These are phyloP conservation scores for Adansonia digitata DNA, from an alignment of 345 rosid species.

Conservation along the genomic window DNA sequence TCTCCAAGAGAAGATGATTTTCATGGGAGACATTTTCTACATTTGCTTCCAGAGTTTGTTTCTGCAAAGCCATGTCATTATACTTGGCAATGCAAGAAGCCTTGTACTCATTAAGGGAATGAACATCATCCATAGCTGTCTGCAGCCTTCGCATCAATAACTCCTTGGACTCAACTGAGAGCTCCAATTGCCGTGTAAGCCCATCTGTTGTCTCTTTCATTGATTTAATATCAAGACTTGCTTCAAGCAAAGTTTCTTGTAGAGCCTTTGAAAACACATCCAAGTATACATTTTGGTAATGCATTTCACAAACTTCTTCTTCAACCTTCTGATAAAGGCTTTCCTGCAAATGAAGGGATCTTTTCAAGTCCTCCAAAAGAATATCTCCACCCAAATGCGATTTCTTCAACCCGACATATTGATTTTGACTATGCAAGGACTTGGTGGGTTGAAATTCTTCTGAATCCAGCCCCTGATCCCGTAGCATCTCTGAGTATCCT, in stretches of 20 bases:
- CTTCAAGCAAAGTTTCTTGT: slow-evolving; percentile 60
- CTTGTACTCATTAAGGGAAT: slow-evolving; percentile 52
- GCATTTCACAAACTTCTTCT: slow-evolving; percentile 72
- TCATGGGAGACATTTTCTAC: slow-evolving; percentile 48
- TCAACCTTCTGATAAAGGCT: slow-evolving; percentile 74
- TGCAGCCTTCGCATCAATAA: slow-evolving; percentile 60
- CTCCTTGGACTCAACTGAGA: slow-evolving; percentile 56
- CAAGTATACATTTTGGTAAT: slow-evolving; percentile 54
- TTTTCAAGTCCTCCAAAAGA: slow-evolving; percentile 66
- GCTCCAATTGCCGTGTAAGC: slow-evolving; percentile 59
- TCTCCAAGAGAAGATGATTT: slow-evolving; percentile 56
- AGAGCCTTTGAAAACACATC: slow-evolving; percentile 75
- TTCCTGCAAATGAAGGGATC: slow-evolving; percentile 77
- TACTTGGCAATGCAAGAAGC: slow-evolving; percentile 50
- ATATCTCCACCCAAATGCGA: slow-evolving; percentile 59
- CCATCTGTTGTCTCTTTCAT: slow-evolving; percentile 46
- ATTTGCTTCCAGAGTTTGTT: slow-evolving; percentile 51
- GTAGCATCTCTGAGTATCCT: slow-evolving; percentile 26
- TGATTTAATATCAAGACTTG: slow-evolving; percentile 37
- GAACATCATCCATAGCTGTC: slow-evolving; percentile 56
- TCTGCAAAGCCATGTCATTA: slow-evolving; percentile 52
- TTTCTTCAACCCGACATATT: slow-evolving; percentile 38
- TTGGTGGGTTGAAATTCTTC: slow-evolving; percentile 29
- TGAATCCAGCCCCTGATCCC: slow-evolving; percentile 31
- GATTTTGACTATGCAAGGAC: slow-evolving; percentile 41